Evolutionary conservation across 495 filamentous ascomycete genomes (phyloP).

Genomic region (Arthonia radiata): DNA sequence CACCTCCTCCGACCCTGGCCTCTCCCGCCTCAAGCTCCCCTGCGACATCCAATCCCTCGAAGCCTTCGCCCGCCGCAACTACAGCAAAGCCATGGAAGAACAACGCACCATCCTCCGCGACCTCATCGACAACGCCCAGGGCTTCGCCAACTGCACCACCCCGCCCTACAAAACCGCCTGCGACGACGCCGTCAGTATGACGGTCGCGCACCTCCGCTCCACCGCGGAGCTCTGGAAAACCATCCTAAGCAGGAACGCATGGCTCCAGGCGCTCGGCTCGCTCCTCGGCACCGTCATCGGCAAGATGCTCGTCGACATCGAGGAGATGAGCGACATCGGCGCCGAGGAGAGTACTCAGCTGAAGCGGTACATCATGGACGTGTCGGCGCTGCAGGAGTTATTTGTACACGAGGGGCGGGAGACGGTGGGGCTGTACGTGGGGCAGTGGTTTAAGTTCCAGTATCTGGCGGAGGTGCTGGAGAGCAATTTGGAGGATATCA

Average conservation of each 20-base stretch:
- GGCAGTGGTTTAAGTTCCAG: conserved; percentile 71
- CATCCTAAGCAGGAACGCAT: conserved; percentile 59
- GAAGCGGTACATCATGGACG: conserved; percentile 40
- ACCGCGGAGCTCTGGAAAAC: conserved; percentile 50
- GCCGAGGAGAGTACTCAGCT: conserved; percentile 67
- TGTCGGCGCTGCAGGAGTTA: conserved; percentile 48
- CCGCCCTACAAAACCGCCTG: conserved; percentile 38
- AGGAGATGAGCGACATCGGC: conserved; percentile 66
- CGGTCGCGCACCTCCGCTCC: conserved; percentile 38
- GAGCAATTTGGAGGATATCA: conserved; percentile 69
- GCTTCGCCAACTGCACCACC: conserved; percentile 35
- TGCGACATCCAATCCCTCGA: conserved; percentile 48
- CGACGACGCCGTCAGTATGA: conserved; percentile 42
- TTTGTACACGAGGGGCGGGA: conserved; percentile 33
- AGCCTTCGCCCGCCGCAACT: conserved; percentile 59
- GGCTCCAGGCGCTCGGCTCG: conserved; percentile 65
- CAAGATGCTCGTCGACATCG: conserved; percentile 63
- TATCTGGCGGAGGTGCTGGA: conserved; percentile 76
- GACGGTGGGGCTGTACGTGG: conserved; percentile 53
- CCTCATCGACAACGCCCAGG: conserved; percentile 51
- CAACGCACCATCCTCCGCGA: conserved; percentile 69
- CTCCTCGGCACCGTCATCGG: conserved; percentile 55
- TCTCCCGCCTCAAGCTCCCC: conserved; percentile 30
- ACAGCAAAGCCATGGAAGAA: conserved; percentile 63
- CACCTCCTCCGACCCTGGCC: conserved; percentile 20